Percentiles rank a stretch among this genome's conserved stretches.
Evolutionary conservation across 2,329 filamentous ascomycete species (phyloP).

Genomic region (Sporothrix humicola): DNA sequence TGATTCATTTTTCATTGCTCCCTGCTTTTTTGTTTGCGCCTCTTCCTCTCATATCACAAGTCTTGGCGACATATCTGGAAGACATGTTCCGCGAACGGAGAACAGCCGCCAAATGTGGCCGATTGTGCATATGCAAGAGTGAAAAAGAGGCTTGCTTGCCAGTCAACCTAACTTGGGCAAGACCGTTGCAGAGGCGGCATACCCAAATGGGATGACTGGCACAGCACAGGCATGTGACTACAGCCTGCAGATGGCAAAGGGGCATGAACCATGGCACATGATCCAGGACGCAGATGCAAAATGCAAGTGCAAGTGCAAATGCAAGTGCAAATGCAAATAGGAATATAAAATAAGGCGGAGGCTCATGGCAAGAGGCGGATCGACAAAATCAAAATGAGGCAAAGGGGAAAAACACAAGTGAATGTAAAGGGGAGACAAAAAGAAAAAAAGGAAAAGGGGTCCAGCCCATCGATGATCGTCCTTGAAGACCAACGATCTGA

Average conservation of each 20-base stretch:
- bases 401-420: neutral
- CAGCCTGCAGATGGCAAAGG: neutral
- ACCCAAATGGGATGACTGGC: neutral
- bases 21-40: neutral
- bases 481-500: neutral
- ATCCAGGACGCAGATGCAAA: neutral
- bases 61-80: conserved; percentile 5
- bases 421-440: neutral
- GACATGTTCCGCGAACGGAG: conserved; percentile 10
- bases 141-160: too few species aligned
- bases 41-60: neutral
- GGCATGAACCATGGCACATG: conserved; percentile 11
- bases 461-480: conserved; percentile 4
- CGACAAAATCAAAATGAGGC: neutral
- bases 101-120: neutral
- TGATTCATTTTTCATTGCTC: neutral
- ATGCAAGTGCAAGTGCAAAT: neutral
- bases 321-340: neutral
- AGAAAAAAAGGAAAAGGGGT: too few species aligned
- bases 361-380: neutral
- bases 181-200: neutral
- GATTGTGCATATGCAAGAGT: conserved; percentile 7
- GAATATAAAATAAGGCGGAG: neutral
- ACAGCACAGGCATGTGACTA: neutral
- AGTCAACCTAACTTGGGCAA: neutral